Evolutionary conservation across 768 basidiomycete species (phyloP).

Genomic region (Amanita rubescens): DNA sequence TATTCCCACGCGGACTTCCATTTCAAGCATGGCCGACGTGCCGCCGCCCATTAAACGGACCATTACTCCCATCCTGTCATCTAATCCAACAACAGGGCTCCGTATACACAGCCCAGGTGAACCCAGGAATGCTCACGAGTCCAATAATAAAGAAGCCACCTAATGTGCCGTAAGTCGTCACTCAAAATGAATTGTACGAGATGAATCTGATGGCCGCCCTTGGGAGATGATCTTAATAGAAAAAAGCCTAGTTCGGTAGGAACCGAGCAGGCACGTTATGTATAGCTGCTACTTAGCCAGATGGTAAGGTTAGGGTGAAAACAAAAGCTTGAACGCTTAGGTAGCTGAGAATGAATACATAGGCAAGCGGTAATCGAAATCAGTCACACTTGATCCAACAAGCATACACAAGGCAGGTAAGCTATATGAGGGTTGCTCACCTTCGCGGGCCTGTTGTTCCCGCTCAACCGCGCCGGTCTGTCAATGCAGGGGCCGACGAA

Average conservation of each 20-base stretch:
- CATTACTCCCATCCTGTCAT: neutral
- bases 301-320: neutral
- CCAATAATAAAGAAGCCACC: neutral
- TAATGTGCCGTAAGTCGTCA: neutral
- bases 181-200: neutral
- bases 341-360: neutral
- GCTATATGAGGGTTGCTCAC: neutral
- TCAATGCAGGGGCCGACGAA: neutral
- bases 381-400: constrained; percentile 1
- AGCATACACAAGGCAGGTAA: neutral
- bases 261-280: neutral
- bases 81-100: neutral
- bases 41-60: neutral
- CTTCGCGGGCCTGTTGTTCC: neutral
- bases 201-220: constrained; percentile 2
- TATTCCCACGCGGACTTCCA: neutral
- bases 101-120: neutral
- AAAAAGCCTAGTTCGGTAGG: neutral
- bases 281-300: neutral
- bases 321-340: neutral
- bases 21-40: neutral
- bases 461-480: neutral
- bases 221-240: neutral
- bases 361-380: neutral
- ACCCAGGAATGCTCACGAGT: neutral